Evolutionary conservation across 352 stramenopile species (phyloP).

Genomic region (Plasmopara viticola): DNA sequence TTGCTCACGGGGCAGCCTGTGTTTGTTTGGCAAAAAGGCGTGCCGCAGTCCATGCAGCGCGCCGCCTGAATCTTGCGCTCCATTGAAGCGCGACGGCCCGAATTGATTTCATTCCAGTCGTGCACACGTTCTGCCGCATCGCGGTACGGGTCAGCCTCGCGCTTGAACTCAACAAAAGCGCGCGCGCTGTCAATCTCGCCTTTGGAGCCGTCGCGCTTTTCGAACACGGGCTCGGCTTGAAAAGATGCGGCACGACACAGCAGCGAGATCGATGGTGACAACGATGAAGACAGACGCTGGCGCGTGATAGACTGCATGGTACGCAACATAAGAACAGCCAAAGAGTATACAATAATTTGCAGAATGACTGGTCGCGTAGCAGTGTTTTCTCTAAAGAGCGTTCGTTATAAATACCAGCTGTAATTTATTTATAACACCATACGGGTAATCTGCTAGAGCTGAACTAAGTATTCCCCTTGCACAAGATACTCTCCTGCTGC

Average conservation of each 20-base stretch:
- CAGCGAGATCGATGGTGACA: conserved; percentile 1
- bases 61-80: conserved; percentile 92
- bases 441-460: no score
- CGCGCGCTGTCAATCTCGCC: conserved; percentile 64
- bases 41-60: conserved; percentile 98
- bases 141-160: conserved; percentile 90
- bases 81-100: conserved; percentile 72
- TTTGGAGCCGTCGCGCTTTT: conserved; percentile 63
- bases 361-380: conserved; percentile 9
- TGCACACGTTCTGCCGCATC: conserved; percentile 88
- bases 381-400: no score
- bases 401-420: no score
- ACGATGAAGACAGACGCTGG: conserved; percentile 13
- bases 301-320: conserved; percentile 23
- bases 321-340: neutral
- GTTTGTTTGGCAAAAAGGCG: conserved; percentile 97
- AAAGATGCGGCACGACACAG: conserved; percentile 21
- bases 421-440: no score
- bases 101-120: conserved; percentile 98
- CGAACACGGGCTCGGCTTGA: conserved; percentile 28
- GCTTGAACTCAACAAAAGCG: conserved; percentile 79
- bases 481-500: no score
- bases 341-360: conserved; percentile 24
- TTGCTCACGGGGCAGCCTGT: conserved; percentile 97
- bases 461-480: no score